Conservation (phyloP, 2,329 filamentous ascomycete species). For the Cucurbitaria berberidis region DNA sequence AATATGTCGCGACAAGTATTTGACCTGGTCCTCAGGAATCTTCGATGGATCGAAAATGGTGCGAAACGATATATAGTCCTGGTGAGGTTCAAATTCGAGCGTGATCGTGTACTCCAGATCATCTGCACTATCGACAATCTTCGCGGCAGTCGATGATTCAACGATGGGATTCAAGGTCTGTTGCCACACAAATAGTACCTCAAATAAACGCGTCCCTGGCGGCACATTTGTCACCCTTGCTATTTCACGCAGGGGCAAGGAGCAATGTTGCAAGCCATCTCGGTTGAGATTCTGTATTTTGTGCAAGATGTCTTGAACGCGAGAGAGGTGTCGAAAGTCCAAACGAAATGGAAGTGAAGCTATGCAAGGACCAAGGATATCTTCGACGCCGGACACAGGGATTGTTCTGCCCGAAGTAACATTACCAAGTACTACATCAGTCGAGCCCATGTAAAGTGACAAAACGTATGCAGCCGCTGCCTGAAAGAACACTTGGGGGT, state of each 20-base stretch:
- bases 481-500: conserved; percentile 77
- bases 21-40: conserved; percentile 63
- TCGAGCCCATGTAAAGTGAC: conserved; percentile 65
- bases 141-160: conserved; percentile 51
- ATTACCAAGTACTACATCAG: conserved; percentile 75
- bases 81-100: conserved; percentile 74
- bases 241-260: conserved; percentile 72
- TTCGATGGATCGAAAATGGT: conserved; percentile 61
- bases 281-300: conserved; percentile 71
- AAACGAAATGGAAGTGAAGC: conserved; percentile 75
- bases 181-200: conserved; percentile 84
- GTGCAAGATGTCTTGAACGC: conserved; percentile 66
- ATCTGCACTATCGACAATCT: conserved; percentile 68
- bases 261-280: conserved; percentile 67
- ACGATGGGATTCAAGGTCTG: conserved; percentile 63
- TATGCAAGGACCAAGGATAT: conserved; percentile 80
- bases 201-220: conserved; percentile 69
- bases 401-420: conserved; percentile 83
- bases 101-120: conserved; percentile 77
- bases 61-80: conserved; percentile 55
- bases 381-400: conserved; percentile 72
- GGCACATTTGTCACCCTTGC: conserved; percentile 64
- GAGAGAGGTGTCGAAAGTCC: conserved; percentile 60
- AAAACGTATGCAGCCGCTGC: conserved; percentile 72
- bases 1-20: conserved; percentile 67